Percentiles rank a stretch among this genome's conserved stretches.
phyloP scores from a whole-genome alignment of 108 stramenopile genomes.

The Cyclotella sp. region DNA sequence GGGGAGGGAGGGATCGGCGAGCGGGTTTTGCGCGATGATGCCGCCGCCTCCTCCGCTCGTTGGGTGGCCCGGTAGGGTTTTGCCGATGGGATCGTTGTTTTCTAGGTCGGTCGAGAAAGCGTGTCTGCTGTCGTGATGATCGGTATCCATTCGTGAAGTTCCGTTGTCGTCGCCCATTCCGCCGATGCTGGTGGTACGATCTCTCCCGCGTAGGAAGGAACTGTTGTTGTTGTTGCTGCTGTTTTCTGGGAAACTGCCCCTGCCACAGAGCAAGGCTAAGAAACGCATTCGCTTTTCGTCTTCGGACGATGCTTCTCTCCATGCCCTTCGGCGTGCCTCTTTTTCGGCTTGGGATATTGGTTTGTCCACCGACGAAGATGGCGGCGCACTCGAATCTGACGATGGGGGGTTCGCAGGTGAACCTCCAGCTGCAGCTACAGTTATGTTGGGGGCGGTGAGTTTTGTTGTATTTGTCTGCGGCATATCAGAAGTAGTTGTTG shows the following conservation, averaged over 20 bases:
- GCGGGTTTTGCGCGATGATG: not conserved
- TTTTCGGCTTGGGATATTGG: conserved; percentile 9
- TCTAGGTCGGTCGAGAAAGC: no score
- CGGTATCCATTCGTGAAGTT: not conserved
- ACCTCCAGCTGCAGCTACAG: no score
- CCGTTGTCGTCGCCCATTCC: conserved; percentile 9
- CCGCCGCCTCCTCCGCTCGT: no score
- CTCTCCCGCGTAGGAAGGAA: not conserved
- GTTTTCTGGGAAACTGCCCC: conserved; percentile 9
- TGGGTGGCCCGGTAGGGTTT: not conserved
- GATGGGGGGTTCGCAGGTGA: no score
- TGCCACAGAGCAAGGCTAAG: conserved; percentile 37
- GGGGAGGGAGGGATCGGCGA: not conserved
- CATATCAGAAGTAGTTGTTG: no score
- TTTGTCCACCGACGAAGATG: not conserved
- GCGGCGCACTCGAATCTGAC: no score
- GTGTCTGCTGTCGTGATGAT: no score
- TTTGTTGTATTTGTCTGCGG: no score
- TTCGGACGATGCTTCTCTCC: conserved; percentile 15
- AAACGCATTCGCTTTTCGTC: conserved; percentile 49
- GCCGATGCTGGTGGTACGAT: conserved; percentile 23
- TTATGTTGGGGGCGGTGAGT: no score
- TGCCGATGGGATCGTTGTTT: not conserved
- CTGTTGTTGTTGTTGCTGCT: not conserved
- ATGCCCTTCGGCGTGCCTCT: conserved; percentile 17